Evolutionary conservation across 768 basidiomycete species (phyloP), one percentile per base, ranked within the genome.

Genomic region (Pleurotus sapidus): DNA sequence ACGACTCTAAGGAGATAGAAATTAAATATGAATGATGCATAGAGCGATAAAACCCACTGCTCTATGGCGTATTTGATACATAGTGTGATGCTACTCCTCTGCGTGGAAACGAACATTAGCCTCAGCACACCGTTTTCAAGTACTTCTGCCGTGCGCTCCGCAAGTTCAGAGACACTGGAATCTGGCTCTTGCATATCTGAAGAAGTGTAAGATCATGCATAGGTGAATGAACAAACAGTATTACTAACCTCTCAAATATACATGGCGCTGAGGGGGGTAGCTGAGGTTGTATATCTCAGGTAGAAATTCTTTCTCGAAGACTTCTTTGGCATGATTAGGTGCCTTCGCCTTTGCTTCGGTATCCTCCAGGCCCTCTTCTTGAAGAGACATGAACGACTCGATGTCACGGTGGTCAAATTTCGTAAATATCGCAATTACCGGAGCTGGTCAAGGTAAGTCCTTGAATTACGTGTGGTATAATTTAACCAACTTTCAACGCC

Each of bases 381-480:
- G 42, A 45, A 45, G 42, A 11, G 42, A 45, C 42, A 45, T 45
- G 15, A n/a, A 45, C 20, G 42, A n/a, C n/a, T 23, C 42, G 3
- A 45, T 45, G 20, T 45, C 42, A 17, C 42, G 42, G 20, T 45
- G 42, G 42, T 55, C 53, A 20, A 55, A 55, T 24, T 55, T 55
- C 18, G 53, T 55, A 14, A 55, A 30, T 37, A 55, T 55, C 18
- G 53, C 53, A 24, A 55, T 15, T 14, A 55, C 53, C 15, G 53
- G 53, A 2, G 39, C 53, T 55, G 3, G 25, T n/a, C 2, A 40
- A n/a, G 15, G 40, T 39, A 18, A 17, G 15, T 20, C 14, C 8
- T 15, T 3, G 8, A 14, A 39, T 18, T 4, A n/a, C 53, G 14
- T 55, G 4, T 11, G 30, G 8, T 11, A 2, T 0, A 34, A 34